phyloP scores from a whole-genome alignment of 345 rosid species.

The Dipteronia dyeriana region DNA sequence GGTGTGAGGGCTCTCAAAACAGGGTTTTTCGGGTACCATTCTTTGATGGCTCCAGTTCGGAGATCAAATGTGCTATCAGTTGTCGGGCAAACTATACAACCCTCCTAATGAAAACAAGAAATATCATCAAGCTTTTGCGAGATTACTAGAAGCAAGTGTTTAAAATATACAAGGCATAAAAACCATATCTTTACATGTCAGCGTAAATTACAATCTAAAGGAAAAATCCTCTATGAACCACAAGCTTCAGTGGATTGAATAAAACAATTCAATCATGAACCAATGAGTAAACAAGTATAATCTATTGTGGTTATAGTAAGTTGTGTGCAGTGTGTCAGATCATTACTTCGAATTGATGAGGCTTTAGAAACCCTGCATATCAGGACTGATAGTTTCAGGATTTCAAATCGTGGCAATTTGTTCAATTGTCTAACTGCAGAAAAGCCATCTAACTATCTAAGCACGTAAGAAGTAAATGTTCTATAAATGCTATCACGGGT shows the following conservation, averaged over 20 bases:
- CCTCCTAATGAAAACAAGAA: conserved; percentile 53
- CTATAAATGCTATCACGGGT: neutral
- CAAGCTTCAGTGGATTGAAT: neutral
- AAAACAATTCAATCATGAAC: neutral
- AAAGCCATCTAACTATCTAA: neutral
- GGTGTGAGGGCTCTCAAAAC: conserved; percentile 88
- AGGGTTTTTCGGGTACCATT: conserved; percentile 94
- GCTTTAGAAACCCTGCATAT: neutral
- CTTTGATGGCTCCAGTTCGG: conserved; percentile 65
- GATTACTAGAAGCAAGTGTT: neutral
- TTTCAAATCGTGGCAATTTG: neutral
- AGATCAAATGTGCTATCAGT: conserved; percentile 92
- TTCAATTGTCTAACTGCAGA: neutral
- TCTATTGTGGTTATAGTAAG: neutral
- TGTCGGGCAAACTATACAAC: conserved; percentile 89
- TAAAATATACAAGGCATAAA: neutral
- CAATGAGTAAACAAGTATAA: neutral
- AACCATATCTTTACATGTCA: neutral
- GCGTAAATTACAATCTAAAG: neutral
- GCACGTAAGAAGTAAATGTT: neutral
- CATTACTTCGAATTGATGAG: neutral
- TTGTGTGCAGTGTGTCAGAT: neutral
- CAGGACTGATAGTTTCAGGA: neutral
- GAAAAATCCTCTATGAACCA: neutral
- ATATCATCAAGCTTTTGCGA: conserved; percentile 1